Conservation (phyloP, 1,139 yeast species). For the Kurtzmaniella natalensis region DNA sequence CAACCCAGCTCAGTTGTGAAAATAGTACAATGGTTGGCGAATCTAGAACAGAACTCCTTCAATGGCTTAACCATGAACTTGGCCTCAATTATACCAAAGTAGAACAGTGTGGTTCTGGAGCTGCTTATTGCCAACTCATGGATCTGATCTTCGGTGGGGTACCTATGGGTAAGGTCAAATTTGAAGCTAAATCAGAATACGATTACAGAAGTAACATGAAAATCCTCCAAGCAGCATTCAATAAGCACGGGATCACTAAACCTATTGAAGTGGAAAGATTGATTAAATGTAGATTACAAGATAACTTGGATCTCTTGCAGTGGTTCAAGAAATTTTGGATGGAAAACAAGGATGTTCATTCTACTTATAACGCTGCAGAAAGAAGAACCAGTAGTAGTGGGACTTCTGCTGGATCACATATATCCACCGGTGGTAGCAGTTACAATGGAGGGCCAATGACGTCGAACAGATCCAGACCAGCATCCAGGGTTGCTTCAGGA, state of each 20-base stretch:
- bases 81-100: constrained; percentile 66
- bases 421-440: constrained; percentile 5
- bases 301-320: constrained; percentile 87
- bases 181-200: constrained; percentile 62
- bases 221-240: constrained; percentile 73
- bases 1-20: too few relatives aligned
- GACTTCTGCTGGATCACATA: constrained; percentile 3
- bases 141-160: constrained; percentile 81
- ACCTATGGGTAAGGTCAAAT: constrained; percentile 73
- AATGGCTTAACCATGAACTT: constrained; percentile 77
- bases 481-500: constrained; percentile 7
- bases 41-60: constrained; percentile 76
- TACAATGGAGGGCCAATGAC: constrained; percentile 7
- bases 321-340: constrained; percentile 87
- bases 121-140: constrained; percentile 87
- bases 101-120: constrained; percentile 95
- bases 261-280: constrained; percentile 77
- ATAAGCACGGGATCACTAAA: constrained; percentile 66
- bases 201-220: constrained; percentile 81
- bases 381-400: constrained; percentile 17
- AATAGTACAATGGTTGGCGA: constrained; percentile 50
- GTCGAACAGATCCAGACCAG: constrained; percentile 10
- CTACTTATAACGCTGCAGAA: constrained; percentile 59
- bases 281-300: constrained; percentile 87
- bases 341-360: constrained; percentile 59